Base-by-base conservation (phyloP, 768 basidiomycete species). In the Hericium coralloides region DNA sequence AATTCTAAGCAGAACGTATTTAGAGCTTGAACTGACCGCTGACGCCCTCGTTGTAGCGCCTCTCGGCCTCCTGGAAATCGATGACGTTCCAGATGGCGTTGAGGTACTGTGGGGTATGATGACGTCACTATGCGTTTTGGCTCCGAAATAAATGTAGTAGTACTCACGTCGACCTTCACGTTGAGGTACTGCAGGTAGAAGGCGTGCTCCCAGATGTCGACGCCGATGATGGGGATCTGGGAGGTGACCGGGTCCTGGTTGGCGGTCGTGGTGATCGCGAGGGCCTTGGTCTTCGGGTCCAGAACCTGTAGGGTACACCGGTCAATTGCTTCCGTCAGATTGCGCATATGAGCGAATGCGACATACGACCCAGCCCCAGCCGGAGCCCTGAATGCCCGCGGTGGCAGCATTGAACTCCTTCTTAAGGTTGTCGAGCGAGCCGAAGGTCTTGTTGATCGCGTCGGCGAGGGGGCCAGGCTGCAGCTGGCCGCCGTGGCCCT, bases 191-290 rank as follows among this genome's bases (percentile, higher is more conserved):
- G 73, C 49, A 71, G 62, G 69, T 66, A 57, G 58, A 64, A 60
- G 56, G 60, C 86, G 71, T 95, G 92, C 71, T 94, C 92, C 95
- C 95, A 98, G 66, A 98, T 87, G 73, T 99, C 95, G 62, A 98
- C 85, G 37, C 97, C 97, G 68, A 99, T 82, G 67, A 99, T 86
- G 18, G 95, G 94, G 17, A 80, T 78, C 72, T 94, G 90, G 3
- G 86, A 90, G n/a, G 82, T 72, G 52, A 93, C 74, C 23, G 97
- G 97, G 69, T 99, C 97, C 74, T 99, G 97, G 76, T 99, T 98
- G 7, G 92, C 75, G 12, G 97, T 99, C 20, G 95, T 93, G 53
- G 89, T 84, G 53, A 97, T 81, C 70, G 95, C 94, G 51, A 99
- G 83, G 72, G 81, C 87, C 71, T 85, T 81, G 39, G 76, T 80